These are phyloP conservation scores for Nicotiana attenuata DNA, from an alignment of 257 asterid species.

Conservation along the genomic window DNA sequence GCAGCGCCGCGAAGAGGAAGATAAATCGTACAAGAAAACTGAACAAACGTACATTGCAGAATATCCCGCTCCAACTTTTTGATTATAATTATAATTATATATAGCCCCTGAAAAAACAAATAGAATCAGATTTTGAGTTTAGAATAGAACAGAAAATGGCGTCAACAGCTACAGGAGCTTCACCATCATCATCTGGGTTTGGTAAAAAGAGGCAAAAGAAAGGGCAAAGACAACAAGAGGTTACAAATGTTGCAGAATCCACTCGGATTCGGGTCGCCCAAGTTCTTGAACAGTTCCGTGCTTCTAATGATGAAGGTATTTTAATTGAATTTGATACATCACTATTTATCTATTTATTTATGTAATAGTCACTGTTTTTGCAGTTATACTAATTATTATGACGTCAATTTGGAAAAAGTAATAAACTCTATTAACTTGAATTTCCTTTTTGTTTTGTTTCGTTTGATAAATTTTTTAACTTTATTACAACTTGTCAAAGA, in stretches of 20 bases:
- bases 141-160: slow-evolving; percentile 13
- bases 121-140: neutral
- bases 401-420: neutral
- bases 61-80: no score
- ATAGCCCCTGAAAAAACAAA: neutral
- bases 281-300: slow-evolving; percentile 47
- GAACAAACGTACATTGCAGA: neutral
- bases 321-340: neutral
- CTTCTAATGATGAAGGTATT: slow-evolving; percentile 52
- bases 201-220: slow-evolving; percentile 35
- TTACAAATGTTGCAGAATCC: slow-evolving; percentile 31
- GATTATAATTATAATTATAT: no score
- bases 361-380: neutral
- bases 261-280: slow-evolving; percentile 40
- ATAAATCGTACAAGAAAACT: neutral
- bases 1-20: slow-evolving; percentile 7
- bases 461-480: neutral
- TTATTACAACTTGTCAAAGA: neutral
- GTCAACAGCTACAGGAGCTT: slow-evolving; percentile 10
- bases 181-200: slow-evolving; percentile 14
- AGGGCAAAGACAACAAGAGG: slow-evolving; percentile 6
- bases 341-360: no score
- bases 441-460: neutral
- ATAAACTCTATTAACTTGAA: neutral
- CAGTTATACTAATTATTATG: neutral